phyloP scores from a whole-genome alignment of 352 stramenopile species.

The Phytopythium helicoides region DNA sequence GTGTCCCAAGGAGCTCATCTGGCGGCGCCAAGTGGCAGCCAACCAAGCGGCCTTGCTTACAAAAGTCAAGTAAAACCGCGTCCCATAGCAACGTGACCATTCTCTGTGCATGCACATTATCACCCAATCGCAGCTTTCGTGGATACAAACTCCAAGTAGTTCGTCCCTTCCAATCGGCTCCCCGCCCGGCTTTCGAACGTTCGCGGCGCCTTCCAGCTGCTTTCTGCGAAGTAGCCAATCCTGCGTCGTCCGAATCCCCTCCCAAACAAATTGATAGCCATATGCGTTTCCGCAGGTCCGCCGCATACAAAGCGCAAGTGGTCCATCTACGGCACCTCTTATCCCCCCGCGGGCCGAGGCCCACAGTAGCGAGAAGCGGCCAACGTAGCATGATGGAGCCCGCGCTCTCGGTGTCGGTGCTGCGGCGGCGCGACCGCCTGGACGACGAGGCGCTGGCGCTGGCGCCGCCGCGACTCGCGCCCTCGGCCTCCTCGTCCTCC shows the following conservation, averaged over 20 bases:
- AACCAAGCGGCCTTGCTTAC: too few species aligned
- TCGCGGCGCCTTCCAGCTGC: not conserved
- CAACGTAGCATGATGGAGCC: not conserved
- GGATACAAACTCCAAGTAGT: too few species aligned
- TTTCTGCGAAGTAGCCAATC: constrained; percentile 7
- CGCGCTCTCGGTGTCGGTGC: not conserved
- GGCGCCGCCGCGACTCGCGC: constrained; percentile 2
- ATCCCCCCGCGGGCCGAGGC: too few species aligned
- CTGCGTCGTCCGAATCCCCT: too few species aligned
- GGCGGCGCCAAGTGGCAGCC: too few species aligned
- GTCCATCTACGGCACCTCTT: too few species aligned
- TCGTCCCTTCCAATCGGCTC: too few species aligned
- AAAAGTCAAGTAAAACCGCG: not conserved
- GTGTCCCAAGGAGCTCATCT: too few species aligned
- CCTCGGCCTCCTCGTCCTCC: constrained; percentile 12
- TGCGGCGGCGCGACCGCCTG: not conserved
- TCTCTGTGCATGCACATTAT: not conserved
- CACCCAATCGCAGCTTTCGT: too few species aligned
- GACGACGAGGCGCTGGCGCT: not conserved
- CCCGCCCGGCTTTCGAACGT: not conserved
- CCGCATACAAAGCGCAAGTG: not conserved
- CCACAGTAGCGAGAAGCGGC: too few species aligned
- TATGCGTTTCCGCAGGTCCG: too few species aligned
- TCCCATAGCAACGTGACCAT: not conserved
- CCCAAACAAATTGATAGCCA: too few species aligned